These are phyloP conservation scores for Fistulinella prunicolor DNA, from an alignment of 768 basidiomycete species.

Conservation along the genomic window DNA sequence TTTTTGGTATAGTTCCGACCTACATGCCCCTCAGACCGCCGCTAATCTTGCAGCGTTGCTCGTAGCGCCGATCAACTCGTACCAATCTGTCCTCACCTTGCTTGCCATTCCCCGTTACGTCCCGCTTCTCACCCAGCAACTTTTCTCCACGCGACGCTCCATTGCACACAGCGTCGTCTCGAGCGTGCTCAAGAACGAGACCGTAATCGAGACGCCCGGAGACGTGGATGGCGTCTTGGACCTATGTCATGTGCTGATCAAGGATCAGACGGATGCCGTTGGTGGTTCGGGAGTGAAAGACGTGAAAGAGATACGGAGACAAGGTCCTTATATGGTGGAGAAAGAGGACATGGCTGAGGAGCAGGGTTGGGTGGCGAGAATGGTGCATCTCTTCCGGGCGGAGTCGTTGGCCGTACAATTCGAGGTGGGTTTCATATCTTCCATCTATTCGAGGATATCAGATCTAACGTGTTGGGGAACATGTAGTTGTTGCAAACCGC, in stretches of 20 bases:
- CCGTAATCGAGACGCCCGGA: constrained; percentile 87
- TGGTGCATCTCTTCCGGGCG: constrained; percentile 93
- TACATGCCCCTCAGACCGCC: constrained; percentile 84
- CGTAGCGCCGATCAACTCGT: constrained; percentile 92
- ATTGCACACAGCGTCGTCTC: constrained; percentile 95
- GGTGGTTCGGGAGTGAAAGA: constrained; percentile 28
- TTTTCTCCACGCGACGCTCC: constrained; percentile 85
- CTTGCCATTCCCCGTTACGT: constrained; percentile 91
- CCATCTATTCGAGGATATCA: neutral
- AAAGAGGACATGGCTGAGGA: constrained; percentile 95
- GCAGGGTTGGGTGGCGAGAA: constrained; percentile 97
- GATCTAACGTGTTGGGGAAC: neutral
- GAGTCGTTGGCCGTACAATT: constrained; percentile 88
- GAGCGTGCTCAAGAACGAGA: constrained; percentile 95
- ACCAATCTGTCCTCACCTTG: constrained; percentile 94
- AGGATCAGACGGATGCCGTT: constrained; percentile 68
- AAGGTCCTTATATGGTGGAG: constrained; percentile 62
- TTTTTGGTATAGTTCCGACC: constrained; percentile 60
- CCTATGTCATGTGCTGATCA: constrained; percentile 88
- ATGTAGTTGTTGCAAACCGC: constrained; percentile 85
- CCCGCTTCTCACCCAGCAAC: constrained; percentile 77
- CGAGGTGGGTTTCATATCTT: constrained; percentile 51
- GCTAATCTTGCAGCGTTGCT: constrained; percentile 89
- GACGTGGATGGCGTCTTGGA: constrained; percentile 94
- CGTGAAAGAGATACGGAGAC: constrained; percentile 48